Conservation (phyloP, 495 filamentous ascomycete species). For the Neurospora sp. region DNA sequence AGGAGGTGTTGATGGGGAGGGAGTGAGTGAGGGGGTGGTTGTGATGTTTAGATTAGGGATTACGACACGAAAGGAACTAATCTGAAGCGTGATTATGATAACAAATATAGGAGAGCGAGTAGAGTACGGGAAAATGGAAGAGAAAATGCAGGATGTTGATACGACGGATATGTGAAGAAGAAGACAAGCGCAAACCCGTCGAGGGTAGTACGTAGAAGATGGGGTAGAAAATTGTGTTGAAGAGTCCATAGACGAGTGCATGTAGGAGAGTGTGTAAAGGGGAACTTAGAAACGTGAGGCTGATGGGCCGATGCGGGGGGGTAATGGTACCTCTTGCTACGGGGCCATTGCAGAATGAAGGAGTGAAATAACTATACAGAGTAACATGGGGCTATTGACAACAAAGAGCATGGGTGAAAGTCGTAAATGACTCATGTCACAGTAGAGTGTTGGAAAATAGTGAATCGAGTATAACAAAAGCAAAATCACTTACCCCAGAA, state of each 20-base stretch:
- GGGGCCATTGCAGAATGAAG: background rate
- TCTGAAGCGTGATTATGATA: background rate
- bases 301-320: background rate
- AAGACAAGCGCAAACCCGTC: background rate
- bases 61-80: background rate
- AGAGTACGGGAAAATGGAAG: background rate
- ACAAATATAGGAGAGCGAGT: background rate
- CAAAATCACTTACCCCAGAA: slow-evolving; percentile 36
- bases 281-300: background rate
- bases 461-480: background rate
- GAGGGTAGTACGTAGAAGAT: background rate
- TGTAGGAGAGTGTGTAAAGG: background rate
- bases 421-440: background rate
- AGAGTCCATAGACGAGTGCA: background rate
- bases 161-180: background rate
- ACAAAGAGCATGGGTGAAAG: background rate
- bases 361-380: background rate
- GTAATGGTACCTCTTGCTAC: background rate
- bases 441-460: background rate
- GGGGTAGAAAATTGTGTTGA: background rate
- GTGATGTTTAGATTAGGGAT: too few species aligned
- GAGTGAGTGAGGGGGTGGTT: too few species aligned
- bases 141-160: background rate
- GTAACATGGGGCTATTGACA: background rate
- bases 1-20: background rate